These are phyloP conservation scores for Phytopythium litorale DNA, from an alignment of 352 stramenopile species.

Conservation along the genomic window DNA sequence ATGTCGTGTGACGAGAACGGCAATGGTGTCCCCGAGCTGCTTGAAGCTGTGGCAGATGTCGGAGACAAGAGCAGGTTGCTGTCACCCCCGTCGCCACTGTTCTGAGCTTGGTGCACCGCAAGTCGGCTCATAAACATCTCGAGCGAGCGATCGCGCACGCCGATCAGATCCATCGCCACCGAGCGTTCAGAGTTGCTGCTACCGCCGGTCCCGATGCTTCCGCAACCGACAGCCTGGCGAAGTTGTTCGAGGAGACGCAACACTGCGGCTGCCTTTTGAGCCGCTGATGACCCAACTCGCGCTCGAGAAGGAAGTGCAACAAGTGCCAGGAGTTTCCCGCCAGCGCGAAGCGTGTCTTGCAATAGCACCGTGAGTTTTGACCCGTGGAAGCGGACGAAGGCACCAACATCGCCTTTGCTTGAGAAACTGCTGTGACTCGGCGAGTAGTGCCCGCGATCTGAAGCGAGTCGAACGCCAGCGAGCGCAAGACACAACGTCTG, in stretches of 20 bases:
- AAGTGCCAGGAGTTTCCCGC: conserved; percentile 49
- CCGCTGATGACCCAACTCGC: background rate
- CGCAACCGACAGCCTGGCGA: conserved; percentile 27
- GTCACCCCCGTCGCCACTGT: background rate
- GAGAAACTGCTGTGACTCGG: background rate
- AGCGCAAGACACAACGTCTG: conserved; percentile 52
- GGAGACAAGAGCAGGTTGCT: background rate
- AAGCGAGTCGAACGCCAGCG: conserved; percentile 44
- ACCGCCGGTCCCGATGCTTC: conserved; percentile 2
- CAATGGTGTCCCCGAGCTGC: conserved; percentile 10
- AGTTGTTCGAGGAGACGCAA: conserved; percentile 45
- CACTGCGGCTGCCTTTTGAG: conserved; percentile 17
- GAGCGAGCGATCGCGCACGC: conserved; percentile 39
- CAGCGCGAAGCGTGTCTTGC: conserved; percentile 68
- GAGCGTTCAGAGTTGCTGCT: conserved; percentile 9
- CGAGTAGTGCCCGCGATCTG: conserved; percentile 7
- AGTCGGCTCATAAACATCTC: conserved; percentile 69
- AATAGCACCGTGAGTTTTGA: conserved; percentile 78
- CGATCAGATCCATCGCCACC: conserved; percentile 6
- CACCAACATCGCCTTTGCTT: background rate
- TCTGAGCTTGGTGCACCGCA: conserved; percentile 26
- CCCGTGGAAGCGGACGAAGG: conserved; percentile 72
- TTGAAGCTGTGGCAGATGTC: background rate
- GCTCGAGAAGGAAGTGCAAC: conserved; percentile 24
- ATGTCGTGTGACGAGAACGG: conserved; percentile 45